These are phyloP conservation scores for Phoenix dactylifera DNA, from an alignment of 176 grass and related monocot genomes.

Conservation along the genomic window DNA sequence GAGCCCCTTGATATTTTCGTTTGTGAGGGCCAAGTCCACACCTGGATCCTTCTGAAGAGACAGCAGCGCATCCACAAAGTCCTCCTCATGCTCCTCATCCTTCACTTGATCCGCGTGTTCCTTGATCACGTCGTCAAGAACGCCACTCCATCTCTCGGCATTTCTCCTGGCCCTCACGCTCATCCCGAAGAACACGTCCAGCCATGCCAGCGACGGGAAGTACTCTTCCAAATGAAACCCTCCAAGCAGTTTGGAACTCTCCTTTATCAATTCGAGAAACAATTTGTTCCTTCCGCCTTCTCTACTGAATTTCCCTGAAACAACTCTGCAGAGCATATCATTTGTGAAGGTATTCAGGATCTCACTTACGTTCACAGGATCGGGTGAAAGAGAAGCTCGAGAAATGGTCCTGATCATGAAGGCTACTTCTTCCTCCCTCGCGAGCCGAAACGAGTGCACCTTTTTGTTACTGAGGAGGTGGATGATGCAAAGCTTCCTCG, in stretches of 20 bases:
- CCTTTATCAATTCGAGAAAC: not conserved
- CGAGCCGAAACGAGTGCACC: no score
- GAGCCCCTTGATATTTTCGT: slow-evolving; percentile 31
- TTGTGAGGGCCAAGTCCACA: slow-evolving; percentile 20
- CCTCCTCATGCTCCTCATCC: not conserved
- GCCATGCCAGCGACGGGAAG: slow-evolving; percentile 33
- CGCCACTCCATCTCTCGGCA: slow-evolving; percentile 25
- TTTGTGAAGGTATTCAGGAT: not conserved
- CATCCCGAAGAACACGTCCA: slow-evolving; percentile 18
- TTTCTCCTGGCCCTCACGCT: slow-evolving; percentile 18
- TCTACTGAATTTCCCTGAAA: slow-evolving; percentile 13
- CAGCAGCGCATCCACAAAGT: slow-evolving; percentile 45
- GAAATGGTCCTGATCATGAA: not conserved
- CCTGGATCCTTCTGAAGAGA: slow-evolving; percentile 5
- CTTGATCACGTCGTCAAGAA: slow-evolving; percentile 29
- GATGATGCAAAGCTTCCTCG: no score
- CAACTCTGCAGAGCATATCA: slow-evolving; percentile 30
- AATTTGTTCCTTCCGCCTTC: not conserved
- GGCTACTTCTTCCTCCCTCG: not conserved
- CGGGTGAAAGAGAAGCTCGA: not conserved
- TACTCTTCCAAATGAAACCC: slow-evolving; percentile 6
- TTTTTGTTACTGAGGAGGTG: no score
- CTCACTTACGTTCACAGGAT: not conserved
- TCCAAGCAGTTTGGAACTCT: not conserved
- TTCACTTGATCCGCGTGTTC: slow-evolving; percentile 4